Evolutionary conservation across 2,329 filamentous ascomycete genomes (phyloP), one percentile per base, ranked within the genome.

Genomic region (Myriosclerotinia curreyana): DNA sequence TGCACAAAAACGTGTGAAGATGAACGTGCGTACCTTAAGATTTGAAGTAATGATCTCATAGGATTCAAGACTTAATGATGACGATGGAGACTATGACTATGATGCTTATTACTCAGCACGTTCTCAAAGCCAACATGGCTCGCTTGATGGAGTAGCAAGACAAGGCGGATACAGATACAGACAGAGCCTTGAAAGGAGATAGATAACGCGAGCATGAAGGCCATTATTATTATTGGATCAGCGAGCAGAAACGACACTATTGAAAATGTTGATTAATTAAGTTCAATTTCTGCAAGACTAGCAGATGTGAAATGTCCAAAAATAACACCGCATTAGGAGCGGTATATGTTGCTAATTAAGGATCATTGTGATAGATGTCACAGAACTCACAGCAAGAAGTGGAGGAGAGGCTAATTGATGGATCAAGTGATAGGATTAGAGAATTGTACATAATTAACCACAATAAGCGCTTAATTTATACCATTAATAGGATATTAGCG

Each of bases 241-340:
- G 40, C 46, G 22, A 22, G 38, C 49, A 34, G 38, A 50, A 51
- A 8, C 40, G 40, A 44, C 11, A 51, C 61, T 59, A 64, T 64
- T 59, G 53, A 51, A 63, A 64, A 59, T 64, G 46, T 25, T 44
- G 53, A 64, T 42, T 64, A 64, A 64, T 64, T 64, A 64, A 46
- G 36, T 34, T n/a, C 17, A n/a, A 59, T 64, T 64, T 22, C 36
- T 64, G 61, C 42, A 59, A 22, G 42, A 25, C 36, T 20, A 59
- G 25, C 38, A 42, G 6, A 22, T 54, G 59, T 42, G 49, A 52
- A 52, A 62, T 42, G 34, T 64, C 61, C 61, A 64, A 64, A 64
- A 64, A 64, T 64, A 64, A 64, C 61, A 49, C 61, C n/a, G 9
- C 31, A 34, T 59, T 59, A 14, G 38, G 53, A 42, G 25, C 53